Percentiles rank a stretch among this genome's conserved stretches.
These are phyloP conservation scores for Clitocybe nebularis DNA, from an alignment of 1,284 basidiomycete genomes.

Conservation along the genomic window DNA sequence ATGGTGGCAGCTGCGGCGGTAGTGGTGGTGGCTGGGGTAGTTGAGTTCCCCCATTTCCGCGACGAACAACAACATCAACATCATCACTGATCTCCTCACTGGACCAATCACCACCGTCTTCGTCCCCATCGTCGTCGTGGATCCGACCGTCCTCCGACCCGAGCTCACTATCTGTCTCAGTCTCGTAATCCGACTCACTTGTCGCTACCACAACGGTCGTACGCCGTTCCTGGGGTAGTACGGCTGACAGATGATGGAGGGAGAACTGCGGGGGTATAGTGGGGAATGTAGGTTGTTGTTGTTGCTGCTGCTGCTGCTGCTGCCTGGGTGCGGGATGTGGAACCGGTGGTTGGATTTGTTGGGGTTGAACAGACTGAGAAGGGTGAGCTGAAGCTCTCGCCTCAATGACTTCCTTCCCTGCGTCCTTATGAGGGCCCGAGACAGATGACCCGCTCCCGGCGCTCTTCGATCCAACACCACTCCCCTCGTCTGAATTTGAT, in stretches of 20 bases:
- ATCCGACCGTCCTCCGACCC: neutral
- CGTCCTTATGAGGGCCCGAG: slow-evolving; percentile 1
- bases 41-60: slow-evolving; percentile 11
- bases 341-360: slow-evolving; percentile 14
- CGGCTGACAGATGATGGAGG: slow-evolving; percentile 13
- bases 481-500: slow-evolving; percentile 42
- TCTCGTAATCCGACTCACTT: slow-evolving; percentile 32
- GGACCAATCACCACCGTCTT: slow-evolving; percentile 44
- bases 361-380: slow-evolving; percentile 6
- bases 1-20: slow-evolving; percentile 19
- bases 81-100: slow-evolving; percentile 46
- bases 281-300: slow-evolving; percentile 6
- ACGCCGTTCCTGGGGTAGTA: slow-evolving; percentile 20
- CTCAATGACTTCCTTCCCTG: slow-evolving; percentile 10
- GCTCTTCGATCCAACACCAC: slow-evolving; percentile 38
- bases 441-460: slow-evolving; percentile 31
- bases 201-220: slow-evolving; percentile 32
- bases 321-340: neutral
- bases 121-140: slow-evolving; percentile 32
- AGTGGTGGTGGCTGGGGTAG: slow-evolving; percentile 16
- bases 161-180: slow-evolving; percentile 37
- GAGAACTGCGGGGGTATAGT: slow-evolving; percentile 9
- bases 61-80: slow-evolving; percentile 26
- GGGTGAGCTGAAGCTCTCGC: slow-evolving; percentile 5
- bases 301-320: slow-evolving; percentile 7